These are phyloP conservation scores for Ophiocordyceps camponoti-saundersi DNA, from an alignment of 2,329 filamentous ascomycete species.

Conservation along the genomic window DNA sequence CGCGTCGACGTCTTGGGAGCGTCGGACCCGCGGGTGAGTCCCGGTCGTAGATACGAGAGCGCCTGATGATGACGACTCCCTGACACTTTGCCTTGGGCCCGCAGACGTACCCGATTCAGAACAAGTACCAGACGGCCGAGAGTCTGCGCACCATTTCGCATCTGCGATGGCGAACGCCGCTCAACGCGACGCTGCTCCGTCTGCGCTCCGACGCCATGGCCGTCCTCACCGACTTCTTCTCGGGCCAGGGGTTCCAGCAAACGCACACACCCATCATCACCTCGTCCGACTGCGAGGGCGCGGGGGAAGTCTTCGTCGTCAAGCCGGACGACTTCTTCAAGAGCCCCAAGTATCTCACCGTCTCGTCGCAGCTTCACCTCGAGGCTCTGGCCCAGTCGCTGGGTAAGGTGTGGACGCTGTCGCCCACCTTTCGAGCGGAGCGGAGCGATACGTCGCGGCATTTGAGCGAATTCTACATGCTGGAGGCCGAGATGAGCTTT, in stretches of 20 bases:
- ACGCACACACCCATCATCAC: constrained; percentile 90
- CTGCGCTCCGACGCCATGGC: constrained; percentile 69
- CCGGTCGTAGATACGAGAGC: too few relatives aligned
- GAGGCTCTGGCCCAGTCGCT: constrained; percentile 82
- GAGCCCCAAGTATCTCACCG: constrained; percentile 81
- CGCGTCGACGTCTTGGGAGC: constrained; percentile 54
- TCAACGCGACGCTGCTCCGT: constrained; percentile 65
- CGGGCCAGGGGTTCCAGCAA: constrained; percentile 53
- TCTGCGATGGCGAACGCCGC: constrained; percentile 63
- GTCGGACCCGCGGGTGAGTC: constrained; percentile 60
- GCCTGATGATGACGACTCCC: neutral
- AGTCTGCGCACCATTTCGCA: constrained; percentile 81
- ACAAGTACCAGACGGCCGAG: constrained; percentile 85
- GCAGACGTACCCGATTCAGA: constrained; percentile 83
- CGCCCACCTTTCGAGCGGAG: constrained; percentile 86
- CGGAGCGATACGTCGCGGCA: constrained; percentile 86
- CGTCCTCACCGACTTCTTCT: constrained; percentile 61
- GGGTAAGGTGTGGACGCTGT: constrained; percentile 83
- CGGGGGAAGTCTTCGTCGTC: constrained; percentile 80
- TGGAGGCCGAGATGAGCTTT: constrained; percentile 82
- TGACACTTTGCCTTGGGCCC: constrained; percentile 1
- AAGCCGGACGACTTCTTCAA: constrained; percentile 55
- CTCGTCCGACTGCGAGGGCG: constrained; percentile 92
- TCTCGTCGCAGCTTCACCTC: constrained; percentile 86
- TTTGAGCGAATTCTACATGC: constrained; percentile 96